Conservation (phyloP, 768 basidiomycete species). For the Pulveroboletus frians region DNA sequence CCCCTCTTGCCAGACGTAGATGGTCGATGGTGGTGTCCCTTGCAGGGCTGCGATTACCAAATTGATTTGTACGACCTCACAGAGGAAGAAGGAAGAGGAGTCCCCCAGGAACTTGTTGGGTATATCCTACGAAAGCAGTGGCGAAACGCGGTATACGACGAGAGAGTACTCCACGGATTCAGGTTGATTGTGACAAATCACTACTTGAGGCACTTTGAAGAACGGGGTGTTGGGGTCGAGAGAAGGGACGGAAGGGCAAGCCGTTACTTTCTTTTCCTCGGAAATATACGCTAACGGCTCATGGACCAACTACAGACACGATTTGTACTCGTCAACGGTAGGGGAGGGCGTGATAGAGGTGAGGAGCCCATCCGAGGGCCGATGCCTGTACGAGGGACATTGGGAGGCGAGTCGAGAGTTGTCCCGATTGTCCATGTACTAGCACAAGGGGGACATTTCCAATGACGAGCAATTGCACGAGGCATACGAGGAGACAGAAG, state of each 20-base stretch:
- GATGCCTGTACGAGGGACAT: slow-evolving; percentile 20
- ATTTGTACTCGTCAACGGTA: slow-evolving; percentile 6
- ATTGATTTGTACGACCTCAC: slow-evolving; percentile 45
- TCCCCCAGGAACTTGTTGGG: slow-evolving; percentile 19
- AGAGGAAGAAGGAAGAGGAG: slow-evolving; percentile 26
- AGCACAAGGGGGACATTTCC: slow-evolving; percentile 1
- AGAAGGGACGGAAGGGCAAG: slow-evolving; percentile 18
- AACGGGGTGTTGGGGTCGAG: slow-evolving; percentile 16
- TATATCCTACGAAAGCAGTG: slow-evolving; percentile 33
- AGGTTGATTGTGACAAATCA: slow-evolving; percentile 22
- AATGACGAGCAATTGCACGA: background rate
- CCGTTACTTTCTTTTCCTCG: background rate
- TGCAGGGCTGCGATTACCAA: slow-evolving; percentile 36
- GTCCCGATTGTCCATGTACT: slow-evolving; percentile 22
- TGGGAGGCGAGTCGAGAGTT: slow-evolving; percentile 24
- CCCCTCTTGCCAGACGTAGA: slow-evolving; percentile 40
- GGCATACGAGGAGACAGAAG: background rate
- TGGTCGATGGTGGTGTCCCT: slow-evolving; percentile 51
- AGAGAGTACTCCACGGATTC: slow-evolving; percentile 21
- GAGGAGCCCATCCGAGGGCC: slow-evolving; percentile 15
- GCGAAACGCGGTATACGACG: slow-evolving; percentile 32
- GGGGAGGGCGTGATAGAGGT: background rate
- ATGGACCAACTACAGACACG: slow-evolving; percentile 7
- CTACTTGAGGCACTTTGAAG: slow-evolving; percentile 21
- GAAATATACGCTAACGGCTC: background rate